Evolutionary conservation across 2,329 filamentous ascomycete genomes (phyloP).

Genomic region (Periconia macrospinosa): DNA sequence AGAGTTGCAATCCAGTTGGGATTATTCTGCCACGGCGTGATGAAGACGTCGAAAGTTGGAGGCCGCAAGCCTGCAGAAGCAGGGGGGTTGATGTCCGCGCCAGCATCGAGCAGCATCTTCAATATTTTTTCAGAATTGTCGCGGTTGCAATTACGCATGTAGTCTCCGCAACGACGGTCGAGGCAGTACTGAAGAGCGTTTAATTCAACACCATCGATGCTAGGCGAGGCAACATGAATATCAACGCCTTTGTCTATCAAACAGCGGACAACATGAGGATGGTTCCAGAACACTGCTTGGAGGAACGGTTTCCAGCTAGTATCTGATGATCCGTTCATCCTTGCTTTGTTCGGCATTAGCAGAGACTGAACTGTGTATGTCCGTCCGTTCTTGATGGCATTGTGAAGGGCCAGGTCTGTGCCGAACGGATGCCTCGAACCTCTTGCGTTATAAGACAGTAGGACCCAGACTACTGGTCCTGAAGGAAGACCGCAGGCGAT

Average conservation of each 20-base stretch:
- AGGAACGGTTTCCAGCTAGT: constrained; percentile 32
- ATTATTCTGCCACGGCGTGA: constrained; percentile 30
- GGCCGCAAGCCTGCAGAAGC: constrained; percentile 14
- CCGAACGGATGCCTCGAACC: constrained; percentile 35
- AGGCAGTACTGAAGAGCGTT: constrained; percentile 33
- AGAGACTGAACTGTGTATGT: constrained; percentile 31
- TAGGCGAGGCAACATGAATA: constrained; percentile 21
- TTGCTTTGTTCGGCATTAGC: constrained; percentile 21
- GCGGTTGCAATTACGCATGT: constrained; percentile 12
- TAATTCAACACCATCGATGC: constrained; percentile 11
- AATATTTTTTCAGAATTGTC: constrained; percentile 27
- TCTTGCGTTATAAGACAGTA: constrained; percentile 31
- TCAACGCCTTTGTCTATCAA: constrained; percentile 32
- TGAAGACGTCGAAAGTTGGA: constrained; percentile 28
- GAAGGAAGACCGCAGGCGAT: constrained; percentile 35
- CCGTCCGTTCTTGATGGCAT: constrained; percentile 39
- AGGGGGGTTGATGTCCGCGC: constrained; percentile 26
- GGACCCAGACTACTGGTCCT: constrained; percentile 26
- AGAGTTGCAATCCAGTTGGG: constrained; percentile 27
- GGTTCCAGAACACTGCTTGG: constrained; percentile 36
- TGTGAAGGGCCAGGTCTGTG: constrained; percentile 36
- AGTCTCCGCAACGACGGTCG: constrained; percentile 22
- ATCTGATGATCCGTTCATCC: constrained; percentile 29
- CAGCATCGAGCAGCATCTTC: constrained; percentile 33
- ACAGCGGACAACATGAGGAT: constrained; percentile 31